Evolutionary conservation across 306 rosid genomes (phyloP), one percentile per base, ranked within the genome.

Genomic region (Prunus kanzakura): DNA sequence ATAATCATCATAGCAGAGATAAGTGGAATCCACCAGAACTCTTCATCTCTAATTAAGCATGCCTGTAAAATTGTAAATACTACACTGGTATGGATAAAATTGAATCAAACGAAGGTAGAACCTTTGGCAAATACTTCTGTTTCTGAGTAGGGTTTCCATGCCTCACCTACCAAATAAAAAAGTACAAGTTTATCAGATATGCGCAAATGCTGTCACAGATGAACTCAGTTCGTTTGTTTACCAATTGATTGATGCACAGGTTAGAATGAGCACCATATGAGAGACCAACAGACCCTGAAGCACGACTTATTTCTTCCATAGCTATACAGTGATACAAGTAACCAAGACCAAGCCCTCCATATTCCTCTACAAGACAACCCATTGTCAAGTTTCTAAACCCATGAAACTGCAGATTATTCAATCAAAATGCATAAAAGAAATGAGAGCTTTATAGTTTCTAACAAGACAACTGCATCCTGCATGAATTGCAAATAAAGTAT

Each of bases 181-280:
- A 25, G 23, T 54, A 64, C 58, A 80, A 73, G 69, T 35, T 78
- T 25, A 46, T 81, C 32, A 27, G 43, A 75, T 69, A 67, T 61
- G 41, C 15, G 23, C 74, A 65, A 71, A 63, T 32, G 61, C n/a
- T 23, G 62, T 56, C 72, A 57, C 29, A 64, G 82, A 82, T 79
- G 52, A 56, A 82, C 63, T 58, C 60, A 45, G 69, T 67, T 74
- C 50, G 56, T 71, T 73, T 51, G 54, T 64, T 78, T 90, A 91
- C 98, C 98, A 94, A 87, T 76, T 94, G 98, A 84, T 94, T 94
- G 81, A 94, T 81, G 81, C 97, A 94, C 81, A 94, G 76, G 85
- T 94, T 94, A 68, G 97, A 94, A 88, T 94, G 98, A 78, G 97
- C 97, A 80, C 97, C 98, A 49, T 89, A 94, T 58, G 97, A 92